Percentiles rank a stretch among this genome's conserved stretches.
phyloP scores from a whole-genome alignment of 768 basidiomycete species.

The Amanita phalloides region DNA sequence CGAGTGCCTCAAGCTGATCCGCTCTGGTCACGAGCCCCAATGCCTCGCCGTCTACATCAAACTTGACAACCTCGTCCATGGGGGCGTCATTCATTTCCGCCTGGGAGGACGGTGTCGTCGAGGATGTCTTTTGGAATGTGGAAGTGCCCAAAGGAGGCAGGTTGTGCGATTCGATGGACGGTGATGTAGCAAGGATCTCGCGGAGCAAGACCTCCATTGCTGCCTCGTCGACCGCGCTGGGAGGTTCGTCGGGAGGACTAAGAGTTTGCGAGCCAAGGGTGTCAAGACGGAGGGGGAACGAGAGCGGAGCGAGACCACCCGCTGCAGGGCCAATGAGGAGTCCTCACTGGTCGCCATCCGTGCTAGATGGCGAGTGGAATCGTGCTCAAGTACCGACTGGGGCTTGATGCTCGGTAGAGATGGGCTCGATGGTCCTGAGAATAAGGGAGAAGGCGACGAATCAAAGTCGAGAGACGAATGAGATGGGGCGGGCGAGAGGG shows the following conservation, averaged over 20 bases:
- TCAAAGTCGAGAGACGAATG: constrained; percentile 22
- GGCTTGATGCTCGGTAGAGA: constrained; percentile 15
- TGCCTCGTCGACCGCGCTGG: constrained; percentile 37
- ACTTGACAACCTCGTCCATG: background rate
- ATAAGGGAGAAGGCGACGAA: constrained; percentile 21
- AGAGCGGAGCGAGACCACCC: constrained; percentile 54
- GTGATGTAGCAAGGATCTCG: constrained; percentile 54
- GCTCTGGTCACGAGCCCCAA: constrained; percentile 7
- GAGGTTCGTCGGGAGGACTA: constrained; percentile 6
- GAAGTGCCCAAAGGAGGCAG: constrained; percentile 13
- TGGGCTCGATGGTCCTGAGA: constrained; percentile 11
- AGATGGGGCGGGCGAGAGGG: constrained; percentile 26
- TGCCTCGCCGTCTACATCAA: constrained; percentile 10
- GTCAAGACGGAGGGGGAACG: constrained; percentile 10
- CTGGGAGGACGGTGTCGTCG: constrained; percentile 9
- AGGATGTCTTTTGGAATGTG: constrained; percentile 11
- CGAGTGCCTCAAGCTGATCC: constrained; percentile 15
- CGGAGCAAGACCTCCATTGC: constrained; percentile 61
- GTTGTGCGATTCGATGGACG: constrained; percentile 18
- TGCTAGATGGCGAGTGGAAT: constrained; percentile 95
- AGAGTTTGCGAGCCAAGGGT: constrained; percentile 14
- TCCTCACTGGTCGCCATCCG: constrained; percentile 82
- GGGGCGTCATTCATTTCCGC: background rate
- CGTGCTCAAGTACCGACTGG: constrained; percentile 21
- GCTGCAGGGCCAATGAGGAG: constrained; percentile 82